Conservation (phyloP, 352 stramenopile genomes). For the Phytophthora agathidicida region DNA sequence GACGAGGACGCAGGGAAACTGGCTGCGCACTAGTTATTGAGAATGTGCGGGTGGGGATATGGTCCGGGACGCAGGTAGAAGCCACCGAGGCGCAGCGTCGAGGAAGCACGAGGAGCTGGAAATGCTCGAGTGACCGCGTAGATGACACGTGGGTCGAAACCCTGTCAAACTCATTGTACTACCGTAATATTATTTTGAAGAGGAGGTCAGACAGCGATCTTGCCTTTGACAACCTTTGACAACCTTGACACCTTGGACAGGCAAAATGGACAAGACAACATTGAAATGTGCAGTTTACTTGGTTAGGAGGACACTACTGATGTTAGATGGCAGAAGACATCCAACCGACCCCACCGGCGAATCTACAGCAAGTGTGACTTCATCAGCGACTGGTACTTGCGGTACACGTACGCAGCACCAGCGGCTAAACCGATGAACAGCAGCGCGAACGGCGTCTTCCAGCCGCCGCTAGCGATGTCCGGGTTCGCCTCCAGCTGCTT, state of each 20-base stretch:
- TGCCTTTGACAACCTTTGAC: neutral
- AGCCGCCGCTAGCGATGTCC: constrained; percentile 59
- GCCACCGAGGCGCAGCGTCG: neutral
- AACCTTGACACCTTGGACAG: constrained; percentile 10
- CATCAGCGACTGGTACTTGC: constrained; percentile 87
- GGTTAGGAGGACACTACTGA: constrained; percentile 25
- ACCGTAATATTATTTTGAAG: constrained; percentile 7
- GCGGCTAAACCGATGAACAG: constrained; percentile 63
- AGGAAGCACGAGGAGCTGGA: constrained; percentile 4
- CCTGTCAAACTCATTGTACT: constrained; percentile 8
- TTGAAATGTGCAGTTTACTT: constrained; percentile 33
- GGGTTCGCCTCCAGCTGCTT: constrained; percentile 80
- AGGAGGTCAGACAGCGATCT: constrained; percentile 23
- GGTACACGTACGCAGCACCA: constrained; percentile 64
- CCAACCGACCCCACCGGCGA: constrained; percentile 5
- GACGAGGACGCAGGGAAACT: neutral
- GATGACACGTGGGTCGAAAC: constrained; percentile 27
- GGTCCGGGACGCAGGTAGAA: neutral
- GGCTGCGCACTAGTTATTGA: neutral
- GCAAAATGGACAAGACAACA: constrained; percentile 3
- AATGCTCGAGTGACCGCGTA: constrained; percentile 24
- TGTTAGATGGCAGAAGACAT: constrained; percentile 11
- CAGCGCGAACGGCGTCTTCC: constrained; percentile 84
- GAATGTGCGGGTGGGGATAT: too few relatives aligned
- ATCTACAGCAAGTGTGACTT: constrained; percentile 88